Base-by-base conservation (phyloP, 768 basidiomycete species). In the Podaxis sp. region DNA sequence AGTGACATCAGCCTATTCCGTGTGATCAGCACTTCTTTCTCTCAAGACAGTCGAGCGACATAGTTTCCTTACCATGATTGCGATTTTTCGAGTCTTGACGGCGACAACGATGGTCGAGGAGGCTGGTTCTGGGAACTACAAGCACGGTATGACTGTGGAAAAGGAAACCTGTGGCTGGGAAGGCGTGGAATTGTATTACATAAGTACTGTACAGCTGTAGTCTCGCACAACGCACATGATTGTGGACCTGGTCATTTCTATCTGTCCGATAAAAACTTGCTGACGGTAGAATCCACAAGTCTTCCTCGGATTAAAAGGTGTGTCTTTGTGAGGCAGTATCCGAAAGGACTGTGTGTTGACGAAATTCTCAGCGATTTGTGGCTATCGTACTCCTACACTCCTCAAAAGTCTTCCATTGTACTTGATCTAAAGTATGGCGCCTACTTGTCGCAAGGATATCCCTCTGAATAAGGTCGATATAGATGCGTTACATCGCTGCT, bases 401-500 rank as follows among this genome's bases (percentile, higher is more conserved):
- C 57, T 59, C 57, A 70, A 67, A 71, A 65, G 52, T 69, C 66
- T 62, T 65, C 53, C 68, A 68, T 67, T 51, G 18, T 47, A 18
- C 64, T 64, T 64, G 56, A 75, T 63, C 68, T 61, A 82, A 84
- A 82, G 85, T 85, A 65, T 56, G 77, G 57, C 23, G 14, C 16
- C 9, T 50, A 52, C 46, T n/a, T 14, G n/a, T n/a, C 37, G 37
- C 25, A 14, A 5, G 23, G 18, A 11, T 23, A 18, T 10, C 37
- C 11, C 4, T 4, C 27, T 54, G 14, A 59, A 4, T 47, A 9
- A 32, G 16, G 40, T 38, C 42, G 10, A 16, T 16, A 32, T 66
- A 91, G 89, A 94, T 94, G 92, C 91, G 91, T 77, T 79, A 94
- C 73, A 80, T 98, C 76, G 95, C 94, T 79, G 93, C 94, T 66